Evolutionary conservation across 1,284 basidiomycete genomes (phyloP).

Genomic region (Irpex lacteus): DNA sequence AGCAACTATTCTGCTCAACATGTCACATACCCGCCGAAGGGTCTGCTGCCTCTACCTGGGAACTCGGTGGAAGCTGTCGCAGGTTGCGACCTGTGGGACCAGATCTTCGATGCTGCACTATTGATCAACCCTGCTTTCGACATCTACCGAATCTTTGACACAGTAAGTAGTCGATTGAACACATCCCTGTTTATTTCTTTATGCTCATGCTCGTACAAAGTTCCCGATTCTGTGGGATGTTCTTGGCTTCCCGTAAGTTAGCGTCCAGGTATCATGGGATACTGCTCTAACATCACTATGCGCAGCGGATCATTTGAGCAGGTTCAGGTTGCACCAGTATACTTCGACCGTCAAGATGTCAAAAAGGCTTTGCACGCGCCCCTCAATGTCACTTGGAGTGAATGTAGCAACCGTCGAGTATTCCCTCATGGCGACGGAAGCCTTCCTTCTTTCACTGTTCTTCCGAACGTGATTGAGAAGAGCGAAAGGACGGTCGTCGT

Average conservation of each 20-base stretch:
- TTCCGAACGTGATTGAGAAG: slow-evolving; percentile 75
- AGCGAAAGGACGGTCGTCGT: slow-evolving; percentile 66
- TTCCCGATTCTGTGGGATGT: slow-evolving; percentile 71
- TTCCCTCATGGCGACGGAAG: slow-evolving; percentile 60
- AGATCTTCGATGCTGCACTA: slow-evolving; percentile 58
- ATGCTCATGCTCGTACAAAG: slow-evolving; percentile 22
- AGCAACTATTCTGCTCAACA: slow-evolving; percentile 59
- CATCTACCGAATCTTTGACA: slow-evolving; percentile 74
- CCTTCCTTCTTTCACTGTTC: slow-evolving; percentile 58
- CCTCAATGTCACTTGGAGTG: slow-evolving; percentile 53
- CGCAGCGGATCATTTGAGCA: slow-evolving; percentile 59
- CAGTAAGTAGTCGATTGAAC: slow-evolving; percentile 30
- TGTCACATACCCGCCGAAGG: slow-evolving; percentile 66
- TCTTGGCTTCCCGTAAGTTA: slow-evolving; percentile 66
- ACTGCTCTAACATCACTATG: not conserved
- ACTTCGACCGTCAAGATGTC: slow-evolving; percentile 71
- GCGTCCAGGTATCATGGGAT: not conserved
- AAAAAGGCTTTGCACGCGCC: slow-evolving; percentile 76
- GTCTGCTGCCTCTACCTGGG: slow-evolving; percentile 60
- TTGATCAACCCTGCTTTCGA: slow-evolving; percentile 73
- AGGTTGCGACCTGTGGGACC: slow-evolving; percentile 67
- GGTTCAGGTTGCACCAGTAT: slow-evolving; percentile 41
- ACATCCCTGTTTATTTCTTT: not conserved
- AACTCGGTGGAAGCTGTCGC: slow-evolving; percentile 38
- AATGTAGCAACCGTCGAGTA: slow-evolving; percentile 60